phyloP scores from a whole-genome alignment of 805 yeast species.

The Teunomyces pallodes region DNA sequence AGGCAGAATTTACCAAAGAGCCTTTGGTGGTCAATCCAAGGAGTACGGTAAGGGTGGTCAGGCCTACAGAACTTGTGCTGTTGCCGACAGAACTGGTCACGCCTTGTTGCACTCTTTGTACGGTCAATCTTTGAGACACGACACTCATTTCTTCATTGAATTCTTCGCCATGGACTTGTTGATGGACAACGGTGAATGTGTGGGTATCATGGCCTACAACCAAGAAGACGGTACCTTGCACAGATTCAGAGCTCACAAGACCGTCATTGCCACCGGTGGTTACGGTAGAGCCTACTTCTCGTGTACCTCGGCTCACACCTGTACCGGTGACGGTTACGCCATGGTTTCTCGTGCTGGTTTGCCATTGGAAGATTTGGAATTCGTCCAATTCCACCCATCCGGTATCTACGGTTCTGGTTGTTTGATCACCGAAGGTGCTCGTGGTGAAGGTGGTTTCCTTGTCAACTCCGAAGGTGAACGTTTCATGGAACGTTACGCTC shows the following conservation, averaged over 20 bases:
- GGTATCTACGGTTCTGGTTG: conserved; percentile 99
- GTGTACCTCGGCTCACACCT: conserved; percentile 98
- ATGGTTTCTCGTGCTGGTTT: conserved; percentile 98
- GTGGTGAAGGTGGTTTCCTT: conserved; percentile 99
- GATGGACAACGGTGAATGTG: conserved; percentile 94
- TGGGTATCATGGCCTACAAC: conserved; percentile 96
- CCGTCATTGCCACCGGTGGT: conserved; percentile 98
- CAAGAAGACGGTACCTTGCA: conserved; percentile 98
- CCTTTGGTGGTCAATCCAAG: conserved; percentile 96
- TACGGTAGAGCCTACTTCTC: conserved; percentile 98
- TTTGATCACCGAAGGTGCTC: conserved; percentile 97
- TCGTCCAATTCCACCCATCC: conserved; percentile 98
- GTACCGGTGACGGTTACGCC: conserved; percentile 99
- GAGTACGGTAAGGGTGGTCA: conserved; percentile 98
- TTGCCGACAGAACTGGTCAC: conserved; percentile 98
- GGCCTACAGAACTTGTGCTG: conserved; percentile 99
- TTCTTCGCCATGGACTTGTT: conserved; percentile 92
- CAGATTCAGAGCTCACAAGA: conserved; percentile 95
- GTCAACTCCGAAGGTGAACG: conserved; percentile 97
- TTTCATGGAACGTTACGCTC: conserved; percentile 99
- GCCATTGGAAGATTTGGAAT: conserved; percentile 96
- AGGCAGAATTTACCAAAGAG: conserved; percentile 97
- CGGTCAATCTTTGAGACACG: conserved; percentile 94
- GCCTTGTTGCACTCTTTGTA: conserved; percentile 92
- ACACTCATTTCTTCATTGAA: conserved; percentile 97